Percentiles rank a stretch among this genome's conserved stretches.
Evolutionary conservation across 179 eudicot species (phyloP).

Genomic region (Beta macrorhiza): DNA sequence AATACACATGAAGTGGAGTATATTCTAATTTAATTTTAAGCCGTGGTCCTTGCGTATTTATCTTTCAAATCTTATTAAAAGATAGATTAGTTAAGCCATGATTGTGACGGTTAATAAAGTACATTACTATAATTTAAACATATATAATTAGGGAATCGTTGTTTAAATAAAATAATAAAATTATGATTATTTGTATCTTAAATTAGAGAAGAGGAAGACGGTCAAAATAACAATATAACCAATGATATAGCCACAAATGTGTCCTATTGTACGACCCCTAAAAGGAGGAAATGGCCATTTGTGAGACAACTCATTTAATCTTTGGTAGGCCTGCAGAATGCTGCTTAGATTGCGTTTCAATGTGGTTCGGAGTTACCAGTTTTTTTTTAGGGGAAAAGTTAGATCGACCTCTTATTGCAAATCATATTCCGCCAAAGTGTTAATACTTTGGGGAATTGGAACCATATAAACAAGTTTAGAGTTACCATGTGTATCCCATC

Average conservation of each 20-base stretch:
- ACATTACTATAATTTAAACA: neutral
- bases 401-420: too few relatives aligned
- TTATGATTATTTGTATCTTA: neutral
- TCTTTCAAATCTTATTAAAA: neutral
- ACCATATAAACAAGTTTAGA: too few relatives aligned
- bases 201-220: neutral
- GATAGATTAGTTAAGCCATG: slow-evolving; percentile 23
- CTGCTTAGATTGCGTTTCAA: slow-evolving; percentile 28
- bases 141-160: slow-evolving; percentile 17
- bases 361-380: too few relatives aligned
- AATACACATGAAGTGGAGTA: neutral
- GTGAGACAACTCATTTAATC: slow-evolving; percentile 26
- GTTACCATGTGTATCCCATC: too few relatives aligned
- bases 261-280: slow-evolving; percentile 36
- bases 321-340: slow-evolving; percentile 21
- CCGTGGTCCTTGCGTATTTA: slow-evolving; percentile 22
- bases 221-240: neutral
- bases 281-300: slow-evolving; percentile 27
- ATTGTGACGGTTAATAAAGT: slow-evolving; percentile 32
- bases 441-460: too few relatives aligned
- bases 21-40: neutral
- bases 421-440: too few relatives aligned
- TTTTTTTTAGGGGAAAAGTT: too few relatives aligned
- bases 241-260: slow-evolving; percentile 4
- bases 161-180: neutral